Evolutionary conservation across 2,329 filamentous ascomycete genomes (phyloP).

Genomic region (Penicillium sp.): DNA sequence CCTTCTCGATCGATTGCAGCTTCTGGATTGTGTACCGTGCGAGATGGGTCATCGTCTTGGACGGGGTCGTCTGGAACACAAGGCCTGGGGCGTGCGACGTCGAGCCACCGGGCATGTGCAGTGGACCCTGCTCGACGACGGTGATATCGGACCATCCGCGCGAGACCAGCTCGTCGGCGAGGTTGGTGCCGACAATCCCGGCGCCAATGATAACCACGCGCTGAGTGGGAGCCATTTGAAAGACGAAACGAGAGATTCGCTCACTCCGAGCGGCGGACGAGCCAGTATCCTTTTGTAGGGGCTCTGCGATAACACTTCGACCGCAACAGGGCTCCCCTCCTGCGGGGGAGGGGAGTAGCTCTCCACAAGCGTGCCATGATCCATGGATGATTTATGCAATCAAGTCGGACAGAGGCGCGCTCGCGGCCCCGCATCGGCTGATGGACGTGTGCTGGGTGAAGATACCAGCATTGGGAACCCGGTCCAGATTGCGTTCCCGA

Average conservation of each 20-base stretch:
- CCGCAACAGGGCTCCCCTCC: conserved; percentile 5
- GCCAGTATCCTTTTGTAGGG: conserved; percentile 11
- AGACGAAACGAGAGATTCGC: conserved; percentile 5
- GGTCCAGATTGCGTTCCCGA: conserved; percentile 3
- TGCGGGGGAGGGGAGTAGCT: conserved; percentile 5
- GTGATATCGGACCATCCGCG: conserved; percentile 64
- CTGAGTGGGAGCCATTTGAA: conserved; percentile 37
- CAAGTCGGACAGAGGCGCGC: conserved; percentile 2
- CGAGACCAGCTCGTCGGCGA: conserved; percentile 62
- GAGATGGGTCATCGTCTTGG: conserved; percentile 52
- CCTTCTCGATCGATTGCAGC: conserved; percentile 52
- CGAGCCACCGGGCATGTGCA: conserved; percentile 62
- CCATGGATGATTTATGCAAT: conserved; percentile 10
- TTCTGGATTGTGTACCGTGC: conserved; percentile 63
- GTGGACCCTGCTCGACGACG: conserved; percentile 62
- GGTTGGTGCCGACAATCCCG: conserved; percentile 62
- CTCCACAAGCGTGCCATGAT: conserved; percentile 12
- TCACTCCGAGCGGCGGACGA: conserved; percentile 5
- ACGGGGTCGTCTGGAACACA: conserved; percentile 60
- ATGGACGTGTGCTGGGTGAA: conserved; percentile 9
- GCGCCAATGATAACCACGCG: conserved; percentile 61
- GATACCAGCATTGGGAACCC: conserved; percentile 11
- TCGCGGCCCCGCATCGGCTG: conserved; percentile 16
- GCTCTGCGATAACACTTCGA: neutral
- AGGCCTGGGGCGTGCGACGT: conserved; percentile 64